Evolutionary conservation across 805 yeast species (phyloP).

Genomic region (Kregervanrija delftensis): DNA sequence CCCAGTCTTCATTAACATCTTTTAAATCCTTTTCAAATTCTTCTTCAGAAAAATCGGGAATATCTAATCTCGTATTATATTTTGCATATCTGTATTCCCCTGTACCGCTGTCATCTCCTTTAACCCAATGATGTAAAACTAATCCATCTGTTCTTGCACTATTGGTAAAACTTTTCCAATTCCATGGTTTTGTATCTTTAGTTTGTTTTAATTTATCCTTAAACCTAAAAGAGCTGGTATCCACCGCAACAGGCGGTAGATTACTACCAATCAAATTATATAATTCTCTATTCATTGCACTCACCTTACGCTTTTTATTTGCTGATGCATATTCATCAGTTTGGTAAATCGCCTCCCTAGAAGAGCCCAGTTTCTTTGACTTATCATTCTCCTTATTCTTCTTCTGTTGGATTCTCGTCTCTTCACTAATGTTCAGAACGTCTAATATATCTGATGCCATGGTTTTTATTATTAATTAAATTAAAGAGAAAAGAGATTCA

Average conservation of each 20-base stretch:
- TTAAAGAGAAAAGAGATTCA: constrained; percentile 2
- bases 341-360: constrained; percentile 13
- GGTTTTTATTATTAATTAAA: not conserved
- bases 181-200: constrained; percentile 76
- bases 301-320: constrained; percentile 29
- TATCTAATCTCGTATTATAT: constrained; percentile 58
- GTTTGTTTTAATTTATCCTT: constrained; percentile 56
- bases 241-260: constrained; percentile 75
- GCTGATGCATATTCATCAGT: constrained; percentile 16
- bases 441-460: constrained; percentile 61
- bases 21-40: constrained; percentile 47
- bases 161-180: constrained; percentile 53
- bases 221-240: constrained; percentile 38
- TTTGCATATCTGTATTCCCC: constrained; percentile 57
- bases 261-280: constrained; percentile 86
- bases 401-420: constrained; percentile 25
- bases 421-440: constrained; percentile 62
- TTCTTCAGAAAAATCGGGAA: constrained; percentile 61
- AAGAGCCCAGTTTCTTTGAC: constrained; percentile 20
- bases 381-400: constrained; percentile 34
- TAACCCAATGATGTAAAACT: constrained; percentile 77
- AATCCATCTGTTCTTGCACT: constrained; percentile 44
- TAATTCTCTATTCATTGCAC: constrained; percentile 84
- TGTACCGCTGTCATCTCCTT: constrained; percentile 39
- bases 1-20: constrained; percentile 42